Evolutionary conservation across 2,329 filamentous ascomycete species (phyloP), one percentile per base, ranked within the genome.

Genomic region (Stachybotrys chlorohalonatus): DNA sequence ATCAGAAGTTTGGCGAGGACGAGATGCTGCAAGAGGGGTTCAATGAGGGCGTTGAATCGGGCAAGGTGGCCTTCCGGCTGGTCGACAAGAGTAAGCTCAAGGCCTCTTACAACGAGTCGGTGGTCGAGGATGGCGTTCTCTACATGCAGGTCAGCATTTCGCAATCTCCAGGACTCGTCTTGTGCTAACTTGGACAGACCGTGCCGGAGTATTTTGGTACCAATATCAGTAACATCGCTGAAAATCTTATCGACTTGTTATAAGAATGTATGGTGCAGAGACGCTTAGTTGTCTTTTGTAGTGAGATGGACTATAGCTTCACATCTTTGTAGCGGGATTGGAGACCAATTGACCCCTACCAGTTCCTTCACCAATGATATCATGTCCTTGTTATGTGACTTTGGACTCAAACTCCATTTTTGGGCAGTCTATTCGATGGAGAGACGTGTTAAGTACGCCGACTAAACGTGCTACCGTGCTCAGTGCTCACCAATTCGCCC

Each of bases 1-100:
- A 66, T 51, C 63, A 75, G 53, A 77, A 78, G 58, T 77, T 80
- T 55, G 70, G 64, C 31, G 64, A 71, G 53, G 77, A 81, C 56
- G 77, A 80, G 1, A 67, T 79, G 64, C 64, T 80, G 31, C 70
- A 69, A 54, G 77, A 80, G 62, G 77, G 71, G 5, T 70, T 80
- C 58, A 62, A 74, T 16, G 77, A 81, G 57, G 73, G 65, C 3
- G 63, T 79, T n/a, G 67, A 70, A 9, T 73, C 68, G 59, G 68
- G 66, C 46, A 69, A 73, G 60, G 63, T 80, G 16, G 68, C 63
- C 17, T 71, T 81, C 58, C 71, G 77, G 31, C 60, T 81, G 45
- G 76, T 79, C 3, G 76, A 78, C 51, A 68, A 71, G 60, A 67
- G 77, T 47, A 60, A 65, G 58, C 57, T 62, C 8, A 68, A 71